These are phyloP conservation scores for Solanum corneliomulleri DNA, from an alignment of 257 asterid species.

Conservation along the genomic window DNA sequence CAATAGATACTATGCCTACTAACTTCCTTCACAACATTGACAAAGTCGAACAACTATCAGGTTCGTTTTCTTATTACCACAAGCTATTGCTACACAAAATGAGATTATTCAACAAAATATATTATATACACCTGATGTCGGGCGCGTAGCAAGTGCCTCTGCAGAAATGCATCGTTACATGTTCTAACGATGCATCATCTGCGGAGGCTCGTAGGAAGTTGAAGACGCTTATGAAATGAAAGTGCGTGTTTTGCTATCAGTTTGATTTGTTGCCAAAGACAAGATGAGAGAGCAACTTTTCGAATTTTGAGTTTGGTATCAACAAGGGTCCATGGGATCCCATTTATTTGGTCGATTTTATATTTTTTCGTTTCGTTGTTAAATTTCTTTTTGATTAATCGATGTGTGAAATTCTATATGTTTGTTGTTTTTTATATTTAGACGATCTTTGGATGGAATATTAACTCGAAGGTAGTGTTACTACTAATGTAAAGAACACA, in stretches of 20 bases:
- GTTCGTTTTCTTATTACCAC: background rate
- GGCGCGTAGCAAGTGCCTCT: background rate
- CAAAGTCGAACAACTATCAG: background rate
- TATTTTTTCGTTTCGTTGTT: too few relatives aligned
- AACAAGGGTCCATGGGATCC: background rate
- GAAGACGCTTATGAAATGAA: slow-evolving; percentile 47
- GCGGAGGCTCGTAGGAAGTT: slow-evolving; percentile 51
- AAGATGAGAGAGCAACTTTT: background rate
- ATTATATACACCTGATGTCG: background rate
- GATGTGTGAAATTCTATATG: too few relatives aligned
- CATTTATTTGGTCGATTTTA: too few relatives aligned
- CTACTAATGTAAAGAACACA: too few relatives aligned
- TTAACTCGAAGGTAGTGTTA: too few relatives aligned
- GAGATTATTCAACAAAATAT: background rate
- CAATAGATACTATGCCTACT: background rate
- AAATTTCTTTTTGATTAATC: too few relatives aligned
- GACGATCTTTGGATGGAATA: too few relatives aligned
- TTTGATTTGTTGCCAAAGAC: background rate
- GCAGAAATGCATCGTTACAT: background rate
- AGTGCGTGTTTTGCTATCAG: background rate
- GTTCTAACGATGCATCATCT: background rate
- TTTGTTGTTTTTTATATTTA: too few relatives aligned
- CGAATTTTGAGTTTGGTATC: background rate
- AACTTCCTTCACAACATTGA: background rate
- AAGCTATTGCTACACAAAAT: background rate